Evolutionary conservation across 345 rosid species (phyloP).

Genomic region (Noccaea bulbosa): DNA sequence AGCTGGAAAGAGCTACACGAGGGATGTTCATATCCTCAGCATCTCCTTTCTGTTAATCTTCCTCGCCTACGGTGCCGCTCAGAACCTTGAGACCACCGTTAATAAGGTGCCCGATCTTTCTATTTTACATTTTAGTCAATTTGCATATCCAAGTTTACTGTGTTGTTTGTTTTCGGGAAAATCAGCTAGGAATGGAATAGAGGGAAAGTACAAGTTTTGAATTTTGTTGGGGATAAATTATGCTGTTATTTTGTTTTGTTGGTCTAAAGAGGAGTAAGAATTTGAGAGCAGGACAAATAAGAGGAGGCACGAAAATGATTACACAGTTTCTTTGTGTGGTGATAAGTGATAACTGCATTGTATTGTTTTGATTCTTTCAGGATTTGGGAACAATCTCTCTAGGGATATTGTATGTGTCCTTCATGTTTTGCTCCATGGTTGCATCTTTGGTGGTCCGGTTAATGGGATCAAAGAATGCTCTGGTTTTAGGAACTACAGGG

Average conservation of each 20-base stretch:
- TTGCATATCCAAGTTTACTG: background rate
- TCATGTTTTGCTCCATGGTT: constrained; percentile 78
- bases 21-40: constrained; percentile 84
- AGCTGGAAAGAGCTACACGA: constrained; percentile 51
- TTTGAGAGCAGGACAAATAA: background rate
- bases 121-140: background rate
- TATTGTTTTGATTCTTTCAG: constrained; percentile 46
- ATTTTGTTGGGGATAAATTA: background rate
- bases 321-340: background rate
- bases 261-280: background rate
- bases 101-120: constrained; percentile 52
- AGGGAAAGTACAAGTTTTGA: background rate
- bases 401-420: constrained; percentile 85
- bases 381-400: constrained; percentile 84
- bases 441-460: constrained; percentile 82
- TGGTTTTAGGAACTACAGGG: constrained; percentile 84
- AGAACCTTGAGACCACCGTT: constrained; percentile 85
- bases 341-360: background rate
- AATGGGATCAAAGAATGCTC: constrained; percentile 81
- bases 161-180: background rate
- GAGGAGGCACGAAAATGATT: background rate
- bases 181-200: background rate
- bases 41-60: constrained; percentile 74
- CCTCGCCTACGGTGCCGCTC: constrained; percentile 93
- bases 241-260: background rate